These are phyloP conservation scores for Fusarium secorum DNA, from an alignment of 2,329 filamentous ascomycete species.

Conservation along the genomic window DNA sequence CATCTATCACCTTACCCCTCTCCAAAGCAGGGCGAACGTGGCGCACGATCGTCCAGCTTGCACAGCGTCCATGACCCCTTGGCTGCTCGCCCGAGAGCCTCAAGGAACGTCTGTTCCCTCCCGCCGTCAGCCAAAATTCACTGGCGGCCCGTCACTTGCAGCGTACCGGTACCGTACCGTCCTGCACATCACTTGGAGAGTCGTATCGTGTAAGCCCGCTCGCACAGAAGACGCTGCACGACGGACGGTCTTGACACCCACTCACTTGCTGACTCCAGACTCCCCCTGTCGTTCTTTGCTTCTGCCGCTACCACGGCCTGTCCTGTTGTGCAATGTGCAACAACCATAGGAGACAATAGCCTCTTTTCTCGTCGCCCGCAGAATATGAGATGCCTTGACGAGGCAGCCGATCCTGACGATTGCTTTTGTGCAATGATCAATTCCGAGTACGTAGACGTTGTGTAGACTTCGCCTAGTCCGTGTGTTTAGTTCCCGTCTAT, in stretches of 20 bases:
- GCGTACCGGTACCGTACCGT: neutral
- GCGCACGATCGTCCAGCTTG: conserved; percentile 37
- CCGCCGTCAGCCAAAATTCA: conserved; percentile 6
- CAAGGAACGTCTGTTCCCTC: conserved; percentile 23
- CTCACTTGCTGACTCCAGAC: conserved; percentile 9
- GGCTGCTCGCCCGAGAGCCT: conserved; percentile 33
- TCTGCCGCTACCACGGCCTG: conserved; percentile 10
- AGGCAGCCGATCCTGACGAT: conserved; percentile 27
- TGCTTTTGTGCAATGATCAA: conserved; percentile 14
- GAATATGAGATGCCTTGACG: conserved; percentile 29
- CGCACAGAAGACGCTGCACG: conserved; percentile 22
- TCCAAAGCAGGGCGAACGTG: conserved; percentile 40
- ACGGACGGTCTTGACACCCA: conserved; percentile 24
- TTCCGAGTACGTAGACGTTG: neutral
- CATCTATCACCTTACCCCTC: conserved; percentile 21
- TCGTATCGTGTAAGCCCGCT: conserved; percentile 28
- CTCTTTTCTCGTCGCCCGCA: conserved; percentile 39
- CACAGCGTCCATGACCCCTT: conserved; percentile 24
- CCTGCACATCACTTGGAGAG: conserved; percentile 12
- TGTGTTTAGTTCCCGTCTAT: conserved; percentile 21
- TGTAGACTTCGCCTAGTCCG: neutral
- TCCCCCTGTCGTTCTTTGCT: conserved; percentile 23
- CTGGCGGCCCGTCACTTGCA: conserved; percentile 13
- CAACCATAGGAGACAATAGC: conserved; percentile 21
- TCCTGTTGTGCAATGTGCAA: conserved; percentile 37